phyloP scores from a whole-genome alignment of 371 early-diverging fungal genomes.

The Mortierella polycephala region DNA sequence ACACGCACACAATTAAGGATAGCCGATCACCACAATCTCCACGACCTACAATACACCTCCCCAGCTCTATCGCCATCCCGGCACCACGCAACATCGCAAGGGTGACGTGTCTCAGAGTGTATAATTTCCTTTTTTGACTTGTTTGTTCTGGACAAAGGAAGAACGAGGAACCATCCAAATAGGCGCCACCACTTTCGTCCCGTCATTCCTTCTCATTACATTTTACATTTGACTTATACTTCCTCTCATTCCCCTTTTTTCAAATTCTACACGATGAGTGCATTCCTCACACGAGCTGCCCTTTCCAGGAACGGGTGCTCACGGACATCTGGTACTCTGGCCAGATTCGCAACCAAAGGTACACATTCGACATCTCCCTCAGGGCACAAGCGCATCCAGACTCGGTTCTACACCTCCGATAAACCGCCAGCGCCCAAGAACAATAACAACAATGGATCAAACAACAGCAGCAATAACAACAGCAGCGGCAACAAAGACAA shows the following conservation, averaged over 20 bases:
- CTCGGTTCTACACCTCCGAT: slow-evolving; percentile 34
- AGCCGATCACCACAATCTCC: too few relatives aligned
- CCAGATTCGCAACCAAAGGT: slow-evolving; percentile 16
- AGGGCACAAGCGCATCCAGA: slow-evolving; percentile 16
- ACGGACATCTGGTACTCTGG: slow-evolving; percentile 7
- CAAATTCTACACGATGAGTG: slow-evolving; percentile 15
- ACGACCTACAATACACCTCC: too few relatives aligned
- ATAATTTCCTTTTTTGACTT: too few relatives aligned
- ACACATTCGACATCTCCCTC: slow-evolving; percentile 2
- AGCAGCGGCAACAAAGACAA: slow-evolving; percentile 12
- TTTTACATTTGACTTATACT: not conserved
- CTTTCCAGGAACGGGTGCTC: slow-evolving; percentile 29
- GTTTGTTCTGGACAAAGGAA: too few relatives aligned
- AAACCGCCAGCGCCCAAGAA: slow-evolving; percentile 29
- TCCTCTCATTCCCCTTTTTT: not conserved
- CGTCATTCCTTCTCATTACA: not conserved
- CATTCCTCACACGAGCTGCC: slow-evolving; percentile 38
- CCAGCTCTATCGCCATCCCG: too few relatives aligned
- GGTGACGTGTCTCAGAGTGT: not conserved
- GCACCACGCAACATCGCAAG: too few relatives aligned
- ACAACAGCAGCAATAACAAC: slow-evolving; percentile 1
- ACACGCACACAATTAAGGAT: too few relatives aligned
- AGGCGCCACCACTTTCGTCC: not conserved
- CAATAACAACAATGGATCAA: slow-evolving; percentile 13
- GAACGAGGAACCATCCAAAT: not conserved